These are phyloP conservation scores for Melaleuca quinquenervia DNA, from an alignment of 345 rosid species.

Conservation along the genomic window DNA sequence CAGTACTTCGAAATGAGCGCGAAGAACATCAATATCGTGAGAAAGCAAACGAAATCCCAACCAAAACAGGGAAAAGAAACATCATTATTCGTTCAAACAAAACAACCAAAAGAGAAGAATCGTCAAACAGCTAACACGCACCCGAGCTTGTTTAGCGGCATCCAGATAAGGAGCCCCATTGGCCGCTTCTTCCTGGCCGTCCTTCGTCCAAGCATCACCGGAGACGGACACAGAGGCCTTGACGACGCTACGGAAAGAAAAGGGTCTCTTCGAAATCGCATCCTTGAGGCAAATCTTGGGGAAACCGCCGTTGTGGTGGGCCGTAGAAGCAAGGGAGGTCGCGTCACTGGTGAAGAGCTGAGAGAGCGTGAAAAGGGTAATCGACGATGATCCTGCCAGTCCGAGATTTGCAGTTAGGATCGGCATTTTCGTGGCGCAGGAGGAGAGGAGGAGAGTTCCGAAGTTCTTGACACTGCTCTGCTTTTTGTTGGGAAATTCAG, in stretches of 20 bases:
- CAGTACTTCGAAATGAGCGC: background rate
- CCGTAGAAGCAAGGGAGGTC: background rate
- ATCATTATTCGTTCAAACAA: background rate
- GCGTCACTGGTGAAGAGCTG: background rate
- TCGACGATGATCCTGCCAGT: background rate
- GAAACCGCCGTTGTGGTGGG: background rate
- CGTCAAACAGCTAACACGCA: constrained; percentile 10
- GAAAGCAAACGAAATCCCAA: background rate
- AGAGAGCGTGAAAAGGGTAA: background rate
- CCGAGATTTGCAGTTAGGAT: constrained; percentile 2
- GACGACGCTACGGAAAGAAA: constrained; percentile 2
- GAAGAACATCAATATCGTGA: background rate
- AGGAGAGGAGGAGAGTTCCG: background rate
- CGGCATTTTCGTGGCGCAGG: background rate
- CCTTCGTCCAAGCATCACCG: constrained; percentile 17
- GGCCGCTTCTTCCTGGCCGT: constrained; percentile 12
- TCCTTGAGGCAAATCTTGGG: background rate
- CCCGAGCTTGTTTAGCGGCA: constrained; percentile 21
- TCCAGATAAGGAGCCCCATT: constrained; percentile 8
- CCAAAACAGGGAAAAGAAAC: background rate
- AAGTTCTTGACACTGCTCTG: background rate
- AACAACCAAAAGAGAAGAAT: background rate
- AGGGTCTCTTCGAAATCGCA: constrained; percentile 1
- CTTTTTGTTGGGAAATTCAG: background rate
- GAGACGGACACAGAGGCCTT: constrained; percentile 24